A percentile compares a stretch with the other conserved stretches of the same genome.
Evolutionary conservation across 495 filamentous ascomycete species (phyloP).

Genomic region (Lindgomyces ingoldianus): DNA sequence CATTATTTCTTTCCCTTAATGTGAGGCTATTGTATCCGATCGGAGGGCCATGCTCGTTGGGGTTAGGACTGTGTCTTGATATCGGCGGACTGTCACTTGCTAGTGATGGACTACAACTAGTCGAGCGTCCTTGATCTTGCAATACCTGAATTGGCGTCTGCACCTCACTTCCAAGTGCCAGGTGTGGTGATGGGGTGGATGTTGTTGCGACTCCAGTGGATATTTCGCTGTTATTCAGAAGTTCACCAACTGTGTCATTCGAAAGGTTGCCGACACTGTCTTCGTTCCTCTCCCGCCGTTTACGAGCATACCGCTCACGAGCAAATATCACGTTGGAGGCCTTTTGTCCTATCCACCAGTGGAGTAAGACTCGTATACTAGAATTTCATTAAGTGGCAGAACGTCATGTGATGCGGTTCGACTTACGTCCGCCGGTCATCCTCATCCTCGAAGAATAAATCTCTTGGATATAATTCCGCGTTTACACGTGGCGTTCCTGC

Average conservation of each 20-base stretch:
- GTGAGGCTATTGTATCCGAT: background rate
- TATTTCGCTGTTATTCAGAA: background rate
- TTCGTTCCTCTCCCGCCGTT: constrained; percentile 20
- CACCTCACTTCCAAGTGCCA: background rate
- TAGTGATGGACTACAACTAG: background rate
- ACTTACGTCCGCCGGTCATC: constrained; percentile 24
- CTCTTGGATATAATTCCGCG: constrained; percentile 16
- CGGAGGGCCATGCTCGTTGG: background rate
- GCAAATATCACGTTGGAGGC: constrained; percentile 27
- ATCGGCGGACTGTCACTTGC: background rate
- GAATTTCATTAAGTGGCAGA: background rate
- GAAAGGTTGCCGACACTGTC: too few relatives aligned
- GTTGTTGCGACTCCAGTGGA: background rate
- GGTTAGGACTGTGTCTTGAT: background rate
- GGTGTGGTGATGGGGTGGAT: background rate
- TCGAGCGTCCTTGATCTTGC: background rate
- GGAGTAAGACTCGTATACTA: constrained; percentile 22
- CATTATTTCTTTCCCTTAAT: too few relatives aligned
- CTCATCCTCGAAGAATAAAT: constrained; percentile 27
- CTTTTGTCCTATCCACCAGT: constrained; percentile 31
- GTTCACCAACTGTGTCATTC: background rate
- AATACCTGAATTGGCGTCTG: background rate
- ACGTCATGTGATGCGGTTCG: background rate
- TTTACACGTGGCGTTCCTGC: constrained; percentile 10
- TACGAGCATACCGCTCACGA: constrained; percentile 22